These are phyloP conservation scores for Cutaneotrichosporon sp. DNA, from an alignment of 1,284 basidiomycete genomes.

Conservation along the genomic window DNA sequence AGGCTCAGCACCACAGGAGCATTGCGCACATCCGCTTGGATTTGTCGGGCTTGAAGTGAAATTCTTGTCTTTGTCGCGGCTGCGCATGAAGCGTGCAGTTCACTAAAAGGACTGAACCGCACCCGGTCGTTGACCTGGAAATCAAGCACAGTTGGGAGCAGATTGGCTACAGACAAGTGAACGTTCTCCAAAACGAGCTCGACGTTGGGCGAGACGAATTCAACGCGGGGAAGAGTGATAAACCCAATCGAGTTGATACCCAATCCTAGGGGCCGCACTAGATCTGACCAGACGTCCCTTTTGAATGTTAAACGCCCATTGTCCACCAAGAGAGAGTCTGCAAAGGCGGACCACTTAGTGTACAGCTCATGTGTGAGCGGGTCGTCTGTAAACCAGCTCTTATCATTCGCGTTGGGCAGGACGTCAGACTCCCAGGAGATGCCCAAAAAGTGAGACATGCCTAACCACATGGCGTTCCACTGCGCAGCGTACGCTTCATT, in stretches of 20 bases:
- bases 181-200: conserved; percentile 17
- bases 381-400: conserved; percentile 10
- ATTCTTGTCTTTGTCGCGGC: neutral
- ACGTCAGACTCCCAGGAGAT: neutral
- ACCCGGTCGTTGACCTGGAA: conserved; percentile 4
- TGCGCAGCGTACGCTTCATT: conserved; percentile 13
- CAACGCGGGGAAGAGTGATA: conserved; percentile 12
- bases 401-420: neutral
- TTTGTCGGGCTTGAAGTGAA: neutral
- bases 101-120: conserved; percentile 9
- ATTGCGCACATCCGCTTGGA: conserved; percentile 15
- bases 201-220: conserved; percentile 5
- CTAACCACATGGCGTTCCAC: conserved; percentile 10
- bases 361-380: conserved; percentile 6
- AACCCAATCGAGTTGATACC: conserved; percentile 6
- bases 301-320: neutral
- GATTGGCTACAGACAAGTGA: conserved; percentile 11
- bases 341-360: neutral
- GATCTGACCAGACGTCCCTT: conserved; percentile 10
- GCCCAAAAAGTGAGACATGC: conserved; percentile 5
- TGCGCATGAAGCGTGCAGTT: conserved; percentile 1
- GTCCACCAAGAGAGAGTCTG: neutral
- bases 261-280: neutral
- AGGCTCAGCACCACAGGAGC: neutral
- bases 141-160: conserved; percentile 10